Conservation (phyloP, 441 rosid genomes). For the Theobroma grandiflorum region DNA sequence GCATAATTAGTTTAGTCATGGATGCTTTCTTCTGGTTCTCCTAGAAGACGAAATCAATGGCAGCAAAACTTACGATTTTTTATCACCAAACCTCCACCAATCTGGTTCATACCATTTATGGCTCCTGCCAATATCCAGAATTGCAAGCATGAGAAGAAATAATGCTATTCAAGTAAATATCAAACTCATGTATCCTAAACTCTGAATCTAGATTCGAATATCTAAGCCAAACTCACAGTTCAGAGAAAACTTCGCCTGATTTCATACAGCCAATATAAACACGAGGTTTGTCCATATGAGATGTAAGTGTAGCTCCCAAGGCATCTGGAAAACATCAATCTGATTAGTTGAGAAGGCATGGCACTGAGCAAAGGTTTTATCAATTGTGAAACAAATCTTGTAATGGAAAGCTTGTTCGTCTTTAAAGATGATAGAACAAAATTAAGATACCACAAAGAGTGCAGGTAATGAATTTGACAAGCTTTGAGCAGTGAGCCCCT, state of each 20-base stretch:
- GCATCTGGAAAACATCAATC: constrained; percentile 56
- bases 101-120: constrained; percentile 97
- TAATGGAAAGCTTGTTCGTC: not conserved
- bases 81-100: constrained; percentile 99
- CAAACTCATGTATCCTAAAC: constrained; percentile 7
- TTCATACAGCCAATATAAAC: constrained; percentile 98
- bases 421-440: not conserved
- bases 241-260: constrained; percentile 94
- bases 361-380: not conserved
- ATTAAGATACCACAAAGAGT: not conserved
- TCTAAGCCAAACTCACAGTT: constrained; percentile 66
- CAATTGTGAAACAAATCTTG: not conserved
- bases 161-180: not conserved
- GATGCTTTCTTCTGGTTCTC: not conserved
- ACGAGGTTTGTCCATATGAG: constrained; percentile 77
- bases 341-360: not conserved
- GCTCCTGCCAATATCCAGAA: constrained; percentile 57
- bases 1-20: not conserved
- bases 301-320: constrained; percentile 79
- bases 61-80: constrained; percentile 73
- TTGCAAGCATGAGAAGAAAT: constrained; percentile 26
- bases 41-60: not conserved
- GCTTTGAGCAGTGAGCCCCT: not conserved
- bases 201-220: not conserved
- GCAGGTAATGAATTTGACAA: not conserved